These are phyloP conservation scores for Datura wrightii DNA, from an alignment of 257 asterid species.

Conservation along the genomic window DNA sequence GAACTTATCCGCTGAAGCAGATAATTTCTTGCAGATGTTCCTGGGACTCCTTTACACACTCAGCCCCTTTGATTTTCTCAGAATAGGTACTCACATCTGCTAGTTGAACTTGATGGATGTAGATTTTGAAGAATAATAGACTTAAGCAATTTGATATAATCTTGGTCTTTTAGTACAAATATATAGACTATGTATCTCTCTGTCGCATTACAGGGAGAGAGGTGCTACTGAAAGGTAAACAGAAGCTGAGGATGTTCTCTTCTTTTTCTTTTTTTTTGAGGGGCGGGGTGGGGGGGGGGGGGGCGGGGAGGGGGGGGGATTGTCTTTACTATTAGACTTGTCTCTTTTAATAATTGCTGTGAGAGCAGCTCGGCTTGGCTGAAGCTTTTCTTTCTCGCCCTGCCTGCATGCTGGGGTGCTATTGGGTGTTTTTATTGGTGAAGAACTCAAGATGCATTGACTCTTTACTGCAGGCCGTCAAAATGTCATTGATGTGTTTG, in stretches of 20 bases:
- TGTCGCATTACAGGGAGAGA: not conserved
- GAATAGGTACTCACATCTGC: conserved; percentile 51
- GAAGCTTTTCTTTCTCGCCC: conserved; percentile 1
- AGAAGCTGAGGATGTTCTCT: not conserved
- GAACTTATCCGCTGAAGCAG: conserved; percentile 28
- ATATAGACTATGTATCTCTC: not conserved
- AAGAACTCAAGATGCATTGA: not conserved
- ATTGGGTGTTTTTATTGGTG: conserved; percentile 5
- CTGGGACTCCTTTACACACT: conserved; percentile 66
- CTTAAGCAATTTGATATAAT: not conserved
- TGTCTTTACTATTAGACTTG: not conserved
- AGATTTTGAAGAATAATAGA: not conserved
- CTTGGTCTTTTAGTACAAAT: not conserved
- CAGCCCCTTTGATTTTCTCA: conserved; percentile 75
- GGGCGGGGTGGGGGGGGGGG: too few species aligned
- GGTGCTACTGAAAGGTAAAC: not conserved
- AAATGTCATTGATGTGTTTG: conserved; percentile 57
- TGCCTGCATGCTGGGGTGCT: conserved; percentile 12
- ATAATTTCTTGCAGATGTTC: conserved; percentile 57
- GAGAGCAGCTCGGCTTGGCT: not conserved
- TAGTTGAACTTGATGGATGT: conserved; percentile 18
- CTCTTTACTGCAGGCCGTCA: conserved; percentile 54
- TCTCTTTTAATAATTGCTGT: not conserved
- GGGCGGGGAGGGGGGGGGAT: too few species aligned
- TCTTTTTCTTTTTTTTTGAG: not conserved